Percentiles rank a stretch among this genome's conserved stretches.
Evolutionary conservation across 495 filamentous ascomycete genomes (phyloP).

Genomic region (Apodospora peruviana): DNA sequence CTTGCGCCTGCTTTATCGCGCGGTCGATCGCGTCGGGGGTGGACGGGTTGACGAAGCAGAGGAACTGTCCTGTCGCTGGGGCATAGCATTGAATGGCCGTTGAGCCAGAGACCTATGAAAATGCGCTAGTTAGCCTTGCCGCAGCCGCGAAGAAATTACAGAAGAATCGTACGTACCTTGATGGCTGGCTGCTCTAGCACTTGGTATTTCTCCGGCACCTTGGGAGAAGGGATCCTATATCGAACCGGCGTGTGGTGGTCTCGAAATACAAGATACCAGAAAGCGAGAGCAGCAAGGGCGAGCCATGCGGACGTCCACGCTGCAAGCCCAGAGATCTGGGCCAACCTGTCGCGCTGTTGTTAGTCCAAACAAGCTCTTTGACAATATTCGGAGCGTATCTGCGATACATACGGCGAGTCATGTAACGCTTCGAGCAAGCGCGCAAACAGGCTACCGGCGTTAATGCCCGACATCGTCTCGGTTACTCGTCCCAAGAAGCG

Average conservation of each 20-base stretch:
- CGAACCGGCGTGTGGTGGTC: constrained; percentile 29
- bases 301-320: constrained; percentile 15
- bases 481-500: too few species aligned
- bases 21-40: constrained; percentile 75
- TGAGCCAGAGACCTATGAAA: constrained; percentile 41
- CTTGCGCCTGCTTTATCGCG: constrained; percentile 65
- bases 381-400: too few species aligned
- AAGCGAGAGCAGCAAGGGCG: constrained; percentile 18
- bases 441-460: too few species aligned
- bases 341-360: background rate
- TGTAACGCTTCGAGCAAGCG: too few species aligned
- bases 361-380: too few species aligned
- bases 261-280: constrained; percentile 22
- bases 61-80: constrained; percentile 78
- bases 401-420: too few species aligned
- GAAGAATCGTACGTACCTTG: constrained; percentile 29
- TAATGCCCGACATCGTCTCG: too few species aligned
- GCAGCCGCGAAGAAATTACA: background rate
- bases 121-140: too few species aligned
- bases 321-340: background rate
- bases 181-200: constrained; percentile 58
- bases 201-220: constrained; percentile 43
- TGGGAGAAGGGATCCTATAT: constrained; percentile 35
- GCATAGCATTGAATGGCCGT: constrained; percentile 78
- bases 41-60: constrained; percentile 75